Base-by-base conservation (phyloP, 371 early-diverging fungal species). In the Phascolomyces articulosus region DNA sequence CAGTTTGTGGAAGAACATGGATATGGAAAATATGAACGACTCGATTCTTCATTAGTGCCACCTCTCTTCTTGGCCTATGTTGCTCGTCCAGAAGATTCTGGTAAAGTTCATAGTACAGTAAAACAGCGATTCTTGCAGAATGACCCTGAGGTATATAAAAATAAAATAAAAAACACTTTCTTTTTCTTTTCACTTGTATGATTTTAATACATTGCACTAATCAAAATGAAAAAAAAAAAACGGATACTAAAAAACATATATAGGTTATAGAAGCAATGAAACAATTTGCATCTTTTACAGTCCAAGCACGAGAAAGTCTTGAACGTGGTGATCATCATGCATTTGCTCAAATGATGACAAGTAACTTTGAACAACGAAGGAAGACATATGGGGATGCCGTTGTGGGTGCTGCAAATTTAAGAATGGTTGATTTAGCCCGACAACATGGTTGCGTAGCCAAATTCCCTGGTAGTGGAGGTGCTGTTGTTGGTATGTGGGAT, bases 31-130 rank as follows among this genome's bases (percentile, higher is more conserved):
- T 91, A 91, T 60, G 69, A 75, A 34, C 58, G 58, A 9, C 41
- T 91, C 21, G 74, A 74, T 40, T 23, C 74, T 2, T 40, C 69
- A 0, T 34, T 77, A 21, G 54, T 87, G 18, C 88, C 88, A 29
- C 67, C 73, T 8, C 51, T 78, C 15, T 82, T 75, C 78, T 54
- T 82, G 48, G 88, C 90, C 1, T 91, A 87, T 75, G 85, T 87
- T 24, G 78, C 78, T 6, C 76, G 83, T 55, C 90, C 89, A 1
- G 84, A 87, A 60, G 89, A 90, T 61, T 87, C 88, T 3, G 88
- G 89, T 48, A 85, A 86, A 63, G 86, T 91, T 6, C 91, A 91
- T 57, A 85, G 71, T 40, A 79, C 79, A 29, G 83, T 91, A 23
- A 79, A 83, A 21, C 78, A 85, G 24, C 68, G 87, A 16, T 91